Evolutionary conservation across 345 rosid species (phyloP).

Genomic region (Gossypium herbaceum): DNA sequence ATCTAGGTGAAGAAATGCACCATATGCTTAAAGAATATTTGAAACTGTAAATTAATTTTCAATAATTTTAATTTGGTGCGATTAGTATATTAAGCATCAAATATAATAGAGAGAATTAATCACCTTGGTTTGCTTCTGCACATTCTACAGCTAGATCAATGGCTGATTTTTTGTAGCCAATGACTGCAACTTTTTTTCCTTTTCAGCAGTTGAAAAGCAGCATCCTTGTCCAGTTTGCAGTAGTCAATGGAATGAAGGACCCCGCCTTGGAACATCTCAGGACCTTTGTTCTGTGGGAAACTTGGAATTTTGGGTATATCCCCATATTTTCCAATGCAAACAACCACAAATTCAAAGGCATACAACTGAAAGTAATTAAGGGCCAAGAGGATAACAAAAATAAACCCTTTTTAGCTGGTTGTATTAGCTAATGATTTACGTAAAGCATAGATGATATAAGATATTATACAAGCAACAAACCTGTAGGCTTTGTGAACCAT

Average conservation of each 20-base stretch:
- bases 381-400: neutral
- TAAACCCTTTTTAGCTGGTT: neutral
- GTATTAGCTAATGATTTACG: neutral
- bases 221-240: conserved; percentile 73
- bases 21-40: neutral
- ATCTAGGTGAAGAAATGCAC: too few relatives aligned
- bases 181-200: conserved; percentile 61
- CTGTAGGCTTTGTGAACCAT: conserved; percentile 49
- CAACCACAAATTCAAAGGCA: conserved; percentile 64
- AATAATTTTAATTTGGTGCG: neutral
- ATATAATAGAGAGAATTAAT: too few relatives aligned
- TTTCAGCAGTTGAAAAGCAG: conserved; percentile 45
- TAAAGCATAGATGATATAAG: too few relatives aligned
- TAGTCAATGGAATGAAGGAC: conserved; percentile 76
- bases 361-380: conserved; percentile 48
- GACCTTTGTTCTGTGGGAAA: conserved; percentile 55
- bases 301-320: conserved; percentile 59
- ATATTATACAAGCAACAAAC: conserved; percentile 30
- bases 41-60: neutral
- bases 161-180: conserved; percentile 87
- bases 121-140: conserved; percentile 85
- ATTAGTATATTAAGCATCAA: neutral
- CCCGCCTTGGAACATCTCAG: conserved; percentile 60
- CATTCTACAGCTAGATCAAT: conserved; percentile 92
- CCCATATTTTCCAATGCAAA: conserved; percentile 80